Percentiles rank a stretch among this genome's conserved stretches.
phyloP scores from a whole-genome alignment of 2,329 filamentous ascomycete species.

The Curvularia lunata region DNA sequence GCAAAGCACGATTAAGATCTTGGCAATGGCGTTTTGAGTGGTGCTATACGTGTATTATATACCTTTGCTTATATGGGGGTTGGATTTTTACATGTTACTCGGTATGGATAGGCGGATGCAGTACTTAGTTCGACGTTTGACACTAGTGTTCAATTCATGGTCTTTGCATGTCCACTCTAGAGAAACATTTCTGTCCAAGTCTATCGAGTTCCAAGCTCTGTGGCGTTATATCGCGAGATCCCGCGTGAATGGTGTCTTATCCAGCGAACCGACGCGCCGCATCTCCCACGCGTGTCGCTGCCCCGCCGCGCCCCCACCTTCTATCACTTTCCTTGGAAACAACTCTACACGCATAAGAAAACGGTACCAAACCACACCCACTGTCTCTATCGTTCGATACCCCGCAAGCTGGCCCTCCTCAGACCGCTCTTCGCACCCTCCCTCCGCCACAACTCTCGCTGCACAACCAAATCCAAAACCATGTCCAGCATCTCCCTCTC shows the following conservation, averaged over 20 bases:
- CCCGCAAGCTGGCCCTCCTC: background rate
- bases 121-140: background rate
- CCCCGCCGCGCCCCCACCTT: background rate
- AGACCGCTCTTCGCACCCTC: background rate
- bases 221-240: background rate
- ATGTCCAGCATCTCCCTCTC: constrained; percentile 61
- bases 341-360: no score
- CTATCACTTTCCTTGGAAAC: background rate
- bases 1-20: constrained; percentile 42
- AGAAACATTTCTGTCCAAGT: no score
- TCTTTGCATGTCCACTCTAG: background rate
- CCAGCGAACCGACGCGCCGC: background rate
- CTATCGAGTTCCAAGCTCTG: no score
- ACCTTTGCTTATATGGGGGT: constrained; percentile 11
- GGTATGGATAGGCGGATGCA: background rate
- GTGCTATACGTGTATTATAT: constrained; percentile 17
- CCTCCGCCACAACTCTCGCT: no score
- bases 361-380: no score
- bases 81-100: background rate
- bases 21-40: background rate
- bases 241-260: background rate
- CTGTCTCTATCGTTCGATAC: background rate
- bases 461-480: no score
- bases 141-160: background rate
- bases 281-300: constrained; percentile 1